Evolutionary conservation across 169 alveolate species (phyloP).

Genomic region (Blepharisma undulans): DNA sequence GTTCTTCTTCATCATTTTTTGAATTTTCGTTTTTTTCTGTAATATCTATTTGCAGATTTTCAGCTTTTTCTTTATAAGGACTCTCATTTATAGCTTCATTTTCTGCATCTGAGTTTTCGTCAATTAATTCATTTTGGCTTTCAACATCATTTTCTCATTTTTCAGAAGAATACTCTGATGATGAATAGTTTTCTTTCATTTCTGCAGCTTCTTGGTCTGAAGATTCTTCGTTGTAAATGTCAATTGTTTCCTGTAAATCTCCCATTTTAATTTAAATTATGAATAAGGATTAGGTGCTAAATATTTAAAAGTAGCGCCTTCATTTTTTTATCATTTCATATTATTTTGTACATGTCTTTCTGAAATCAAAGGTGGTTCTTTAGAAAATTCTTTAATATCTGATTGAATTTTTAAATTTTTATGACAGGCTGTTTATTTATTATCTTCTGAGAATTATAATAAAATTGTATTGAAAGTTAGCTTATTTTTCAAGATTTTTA

Average conservation of each 20-base stretch:
- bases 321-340: not conserved
- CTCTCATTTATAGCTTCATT: conserved; percentile 28
- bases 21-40: not conserved
- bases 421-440: too few relatives aligned
- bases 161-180: conserved; percentile 70
- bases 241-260: not conserved
- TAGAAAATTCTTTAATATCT: not conserved
- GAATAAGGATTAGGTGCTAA: not conserved
- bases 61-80: not conserved
- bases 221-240: not conserved
- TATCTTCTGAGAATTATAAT: too few relatives aligned
- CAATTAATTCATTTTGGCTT: not conserved
- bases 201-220: conserved; percentile 61
- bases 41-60: not conserved
- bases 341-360: not conserved
- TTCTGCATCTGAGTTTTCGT: conserved; percentile 55
- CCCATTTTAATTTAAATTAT: not conserved
- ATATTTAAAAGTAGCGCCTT: not conserved
- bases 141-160: conserved; percentile 71
- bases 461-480: not conserved
- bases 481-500: too few relatives aligned
- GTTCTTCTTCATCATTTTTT: conserved; percentile 24
- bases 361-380: too few relatives aligned
- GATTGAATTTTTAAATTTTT: not conserved
- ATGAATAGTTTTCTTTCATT: conserved; percentile 66